phyloP scores from a whole-genome alignment of 2,329 filamentous ascomycete genomes.

The Cordyceps farinosa region DNA sequence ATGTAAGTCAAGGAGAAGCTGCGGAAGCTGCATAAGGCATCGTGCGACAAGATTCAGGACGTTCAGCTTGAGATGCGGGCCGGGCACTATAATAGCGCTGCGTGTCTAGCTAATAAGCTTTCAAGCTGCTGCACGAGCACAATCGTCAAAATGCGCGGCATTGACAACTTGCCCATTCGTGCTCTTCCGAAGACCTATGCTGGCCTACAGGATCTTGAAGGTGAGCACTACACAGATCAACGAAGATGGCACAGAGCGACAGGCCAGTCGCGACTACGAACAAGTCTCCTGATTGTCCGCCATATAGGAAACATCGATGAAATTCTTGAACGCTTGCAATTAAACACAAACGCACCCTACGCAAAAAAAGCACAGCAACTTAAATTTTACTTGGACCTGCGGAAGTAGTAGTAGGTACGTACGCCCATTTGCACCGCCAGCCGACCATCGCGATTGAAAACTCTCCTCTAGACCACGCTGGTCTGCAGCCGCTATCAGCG shows the following conservation, averaged over 20 bases:
- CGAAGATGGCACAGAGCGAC: too few relatives aligned
- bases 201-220: constrained; percentile 1
- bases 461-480: not conserved
- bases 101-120: not conserved
- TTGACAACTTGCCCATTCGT: constrained; percentile 1
- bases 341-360: too few relatives aligned
- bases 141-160: constrained; percentile 3
- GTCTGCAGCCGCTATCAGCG: too few relatives aligned
- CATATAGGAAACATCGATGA: too few relatives aligned
- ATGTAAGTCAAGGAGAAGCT: not conserved
- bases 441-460: not conserved
- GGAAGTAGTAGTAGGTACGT: not conserved
- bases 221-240: not conserved
- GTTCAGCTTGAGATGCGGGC: constrained; percentile 3
- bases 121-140: constrained; percentile 1
- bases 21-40: not conserved
- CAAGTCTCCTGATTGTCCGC: too few relatives aligned
- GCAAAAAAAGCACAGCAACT: not conserved
- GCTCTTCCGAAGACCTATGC: constrained; percentile 1
- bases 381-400: not conserved
- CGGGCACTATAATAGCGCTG: not conserved
- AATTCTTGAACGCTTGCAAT: too few relatives aligned
- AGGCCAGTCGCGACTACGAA: too few relatives aligned
- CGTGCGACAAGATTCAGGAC: not conserved
- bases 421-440: not conserved